phyloP scores from a whole-genome alignment of 73 alveolate genomes.

The Paramecium octaurelia region DNA sequence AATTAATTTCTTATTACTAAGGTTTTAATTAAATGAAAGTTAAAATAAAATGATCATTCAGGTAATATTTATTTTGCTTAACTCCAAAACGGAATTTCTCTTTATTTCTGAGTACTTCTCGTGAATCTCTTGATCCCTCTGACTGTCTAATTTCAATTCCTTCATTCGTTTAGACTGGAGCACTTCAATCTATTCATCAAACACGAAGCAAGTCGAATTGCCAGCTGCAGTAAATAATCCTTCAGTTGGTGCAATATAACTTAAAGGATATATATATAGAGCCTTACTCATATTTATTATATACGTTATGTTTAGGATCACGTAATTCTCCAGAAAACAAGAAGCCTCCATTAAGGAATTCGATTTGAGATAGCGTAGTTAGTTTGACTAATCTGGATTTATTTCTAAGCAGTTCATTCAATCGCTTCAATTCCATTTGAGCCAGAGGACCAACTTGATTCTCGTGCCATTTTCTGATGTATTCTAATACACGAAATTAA shows the following conservation, averaged over 20 bases:
- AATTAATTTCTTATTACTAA: background rate
- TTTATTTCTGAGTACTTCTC: background rate
- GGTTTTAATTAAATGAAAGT: background rate
- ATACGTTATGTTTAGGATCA: background rate
- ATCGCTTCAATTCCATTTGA: background rate
- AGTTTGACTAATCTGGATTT: background rate
- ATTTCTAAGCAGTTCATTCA: background rate
- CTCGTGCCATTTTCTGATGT: background rate
- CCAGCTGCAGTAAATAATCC: background rate
- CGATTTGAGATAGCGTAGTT: background rate
- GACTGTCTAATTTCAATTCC: background rate
- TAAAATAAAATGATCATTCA: background rate
- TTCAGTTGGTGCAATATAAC: constrained; percentile 7
- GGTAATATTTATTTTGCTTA: background rate
- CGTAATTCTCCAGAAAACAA: background rate
- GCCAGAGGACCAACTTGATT: constrained; percentile 29
- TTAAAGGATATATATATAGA: background rate
- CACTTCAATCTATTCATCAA: background rate
- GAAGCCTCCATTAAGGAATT: background rate
- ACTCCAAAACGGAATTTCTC: background rate
- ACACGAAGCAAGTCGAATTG: background rate
- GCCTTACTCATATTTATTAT: background rate
- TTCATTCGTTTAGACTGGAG: background rate
- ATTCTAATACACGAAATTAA: background rate
- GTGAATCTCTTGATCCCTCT: background rate